Base-by-base conservation (phyloP, 1,139 yeast species). In the Debaryomycetaceae sp. region DNA sequence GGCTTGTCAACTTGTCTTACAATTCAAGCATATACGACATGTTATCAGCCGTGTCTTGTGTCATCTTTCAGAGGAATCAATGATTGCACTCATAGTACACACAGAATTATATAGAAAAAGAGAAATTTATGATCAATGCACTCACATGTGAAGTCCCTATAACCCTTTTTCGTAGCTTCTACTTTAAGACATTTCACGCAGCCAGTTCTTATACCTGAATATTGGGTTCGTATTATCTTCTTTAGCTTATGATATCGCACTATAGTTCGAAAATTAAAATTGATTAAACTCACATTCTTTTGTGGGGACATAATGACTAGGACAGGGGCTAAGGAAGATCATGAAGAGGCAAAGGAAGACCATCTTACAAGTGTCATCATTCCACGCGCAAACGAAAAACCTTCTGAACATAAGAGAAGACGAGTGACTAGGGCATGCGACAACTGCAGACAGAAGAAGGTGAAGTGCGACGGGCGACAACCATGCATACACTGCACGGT, bases 401-500 rank as follows among this genome's bases (percentile, higher is more conserved):
- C 34, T 13, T 13, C 38, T 9, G 71, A 66, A 36, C 59, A 58
- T 13, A 89, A 88, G 62, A 74, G 96, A 43, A 77, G 90, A 56
- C 68, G 96, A 45, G 96, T 88, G 27, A 80, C 93, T 1, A 69
- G 93, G 44, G 96, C 96, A 2, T 89, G 97, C 62, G 93, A 86
- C 56, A 82, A 82, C 48, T 89, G 95, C 63, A 67, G 84, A 56
- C 75, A 80, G 62, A 84, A 87, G 61, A 89, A 89, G 63, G 91
- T 88, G 55, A 86, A 86, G 58, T 89, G 97, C 65, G 95, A 88
- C 52, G 97, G 96, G 13, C 81, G 82, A 58, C 83, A 83, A 55
- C 96, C 96, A 1, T 89, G 97, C 65, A 83, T 84, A 41, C 95
- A 87, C 60, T 88, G 96, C 60, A 87, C 97, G 0, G 96, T 89